Conservation (phyloP, 352 stramenopile genomes). For the Globisporangium echinulatum region DNA sequence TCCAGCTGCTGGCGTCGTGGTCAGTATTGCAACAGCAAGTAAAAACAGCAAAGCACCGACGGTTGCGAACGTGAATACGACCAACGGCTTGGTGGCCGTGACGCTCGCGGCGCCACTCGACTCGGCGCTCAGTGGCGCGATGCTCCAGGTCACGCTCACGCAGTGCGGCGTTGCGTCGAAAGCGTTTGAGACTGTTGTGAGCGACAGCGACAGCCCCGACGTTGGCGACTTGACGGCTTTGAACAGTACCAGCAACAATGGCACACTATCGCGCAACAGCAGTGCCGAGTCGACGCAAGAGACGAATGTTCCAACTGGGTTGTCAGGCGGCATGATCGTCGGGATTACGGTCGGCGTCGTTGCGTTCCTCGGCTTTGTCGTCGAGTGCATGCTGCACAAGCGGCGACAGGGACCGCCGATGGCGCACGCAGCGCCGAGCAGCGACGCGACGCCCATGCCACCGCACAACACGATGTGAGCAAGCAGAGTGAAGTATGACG, state of each 20-base stretch:
- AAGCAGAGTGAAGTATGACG: not conserved
- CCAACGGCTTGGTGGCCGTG: slow-evolving; percentile 37
- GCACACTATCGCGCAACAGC: not conserved
- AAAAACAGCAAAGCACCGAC: too few species aligned
- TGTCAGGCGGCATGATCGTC: slow-evolving; percentile 63
- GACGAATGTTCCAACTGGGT: slow-evolving; percentile 33
- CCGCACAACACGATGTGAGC: not conserved
- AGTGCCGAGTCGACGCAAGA: slow-evolving; percentile 40
- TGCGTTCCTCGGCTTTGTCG: slow-evolving; percentile 55
- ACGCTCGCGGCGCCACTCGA: slow-evolving; percentile 28
- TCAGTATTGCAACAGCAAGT: not conserved
- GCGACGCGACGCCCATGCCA: not conserved
- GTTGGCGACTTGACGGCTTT: not conserved
- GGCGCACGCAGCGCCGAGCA: slow-evolving; percentile 1
- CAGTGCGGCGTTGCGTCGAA: slow-evolving; percentile 34
- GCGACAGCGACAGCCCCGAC: slow-evolving; percentile 12
- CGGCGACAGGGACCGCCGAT: slow-evolving; percentile 27
- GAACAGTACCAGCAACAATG: slow-evolving; percentile 3
- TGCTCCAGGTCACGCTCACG: slow-evolving; percentile 36
- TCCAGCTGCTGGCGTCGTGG: slow-evolving; percentile 3
- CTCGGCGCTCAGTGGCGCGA: slow-evolving; percentile 19
- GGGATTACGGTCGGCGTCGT: slow-evolving; percentile 62
- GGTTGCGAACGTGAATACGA: slow-evolving; percentile 15
- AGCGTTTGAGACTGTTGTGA: slow-evolving; percentile 16
- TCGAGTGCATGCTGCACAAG: slow-evolving; percentile 72